Base-by-base conservation (phyloP, 148 eudicot species). In the Pouteria glomerata region DNA sequence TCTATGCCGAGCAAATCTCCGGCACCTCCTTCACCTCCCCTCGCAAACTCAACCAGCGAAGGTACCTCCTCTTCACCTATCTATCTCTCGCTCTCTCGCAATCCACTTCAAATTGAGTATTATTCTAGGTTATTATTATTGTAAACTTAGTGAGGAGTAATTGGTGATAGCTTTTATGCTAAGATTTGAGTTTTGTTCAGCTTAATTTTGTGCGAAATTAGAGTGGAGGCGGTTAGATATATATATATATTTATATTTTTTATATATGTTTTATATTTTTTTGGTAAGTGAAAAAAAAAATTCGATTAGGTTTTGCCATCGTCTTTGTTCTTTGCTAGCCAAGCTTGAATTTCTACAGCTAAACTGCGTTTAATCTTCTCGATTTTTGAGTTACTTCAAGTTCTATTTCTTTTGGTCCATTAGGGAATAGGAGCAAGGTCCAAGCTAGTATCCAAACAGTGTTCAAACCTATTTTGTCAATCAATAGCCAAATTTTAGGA, bases 1-100 rank as follows among this genome's bases (percentile, higher is more conserved):
- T 95, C 37, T 95, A 95, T 65, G 98, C 98, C 34, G 98, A 95
- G 82, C 98, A 95, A 53, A 83, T 95, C 64, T 95, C 98, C 61
- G 98, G 98, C 65, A 89, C 97, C 64, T 86, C 98, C 63, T 95
- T 95, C 81, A 95, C 98, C 57, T 79, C 97, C 57, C 97, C 98
- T 72, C 93, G 97, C 59, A 88, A 88, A 63, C 85, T 80, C 76
- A 95, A 91, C 72, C 86, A 68, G 4, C 87, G 96, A 34, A 94
- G 98, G 98, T 94, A 16, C 2, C 5, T 27, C 24, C 4, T 18
- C 35, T 7, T 2, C n/a, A n/a, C n/a, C n/a, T n/a, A n/a, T n/a
- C n/a, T n/a, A n/a, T n/a, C n/a, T n/a, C n/a, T n/a, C n/a, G n/a
- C n/a, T n/a, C n/a, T n/a, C n/a, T n/a, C n/a, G n/a, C n/a, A n/a